Conservation (phyloP, 192 early-diverging fungal genomes). For the Funneliformis mosseae region DNA sequence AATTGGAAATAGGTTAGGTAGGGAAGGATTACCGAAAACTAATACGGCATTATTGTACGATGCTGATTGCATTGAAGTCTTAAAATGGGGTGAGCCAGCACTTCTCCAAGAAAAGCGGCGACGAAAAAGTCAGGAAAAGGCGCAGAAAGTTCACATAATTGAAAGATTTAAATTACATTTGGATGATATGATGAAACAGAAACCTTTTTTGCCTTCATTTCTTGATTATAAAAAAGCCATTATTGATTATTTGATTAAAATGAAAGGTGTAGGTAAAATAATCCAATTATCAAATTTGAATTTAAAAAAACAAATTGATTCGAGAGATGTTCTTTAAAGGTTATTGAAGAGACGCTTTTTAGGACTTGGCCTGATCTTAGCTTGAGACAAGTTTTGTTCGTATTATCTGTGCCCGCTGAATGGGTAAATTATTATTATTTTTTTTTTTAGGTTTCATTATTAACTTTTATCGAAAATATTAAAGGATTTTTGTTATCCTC, state of each 20-base stretch:
- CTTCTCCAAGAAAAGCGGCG: neutral
- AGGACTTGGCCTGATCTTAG: neutral
- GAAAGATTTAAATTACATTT: slow-evolving; percentile 30
- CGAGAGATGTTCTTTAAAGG: neutral
- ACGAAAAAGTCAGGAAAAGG: neutral
- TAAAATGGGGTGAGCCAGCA: slow-evolving; percentile 2
- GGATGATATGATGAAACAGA: slow-evolving; percentile 1
- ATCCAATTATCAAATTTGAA: neutral
- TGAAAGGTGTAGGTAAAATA: neutral
- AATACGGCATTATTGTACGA: slow-evolving; percentile 6
- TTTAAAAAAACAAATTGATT: neutral
- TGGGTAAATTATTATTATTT: slow-evolving; percentile 13
- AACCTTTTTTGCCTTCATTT: neutral
- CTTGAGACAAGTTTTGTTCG: neutral
- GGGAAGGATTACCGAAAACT: slow-evolving; percentile 12
- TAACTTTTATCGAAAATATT: neutral
- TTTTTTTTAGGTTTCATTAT: neutral
- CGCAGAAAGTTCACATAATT: neutral
- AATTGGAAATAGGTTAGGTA: neutral
- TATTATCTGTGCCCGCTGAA: slow-evolving; percentile 27
- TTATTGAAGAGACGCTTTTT: neutral
- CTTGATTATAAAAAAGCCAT: slow-evolving; percentile 27
- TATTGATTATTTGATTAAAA: slow-evolving; percentile 20
- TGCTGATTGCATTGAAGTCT: neutral
- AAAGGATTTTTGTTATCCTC: no score